A percentile compares a stretch with the other conserved stretches of the same genome.
Evolutionary conservation across 306 rosid genomes (phyloP).

Genomic region (Lathyrus oleraceus): DNA sequence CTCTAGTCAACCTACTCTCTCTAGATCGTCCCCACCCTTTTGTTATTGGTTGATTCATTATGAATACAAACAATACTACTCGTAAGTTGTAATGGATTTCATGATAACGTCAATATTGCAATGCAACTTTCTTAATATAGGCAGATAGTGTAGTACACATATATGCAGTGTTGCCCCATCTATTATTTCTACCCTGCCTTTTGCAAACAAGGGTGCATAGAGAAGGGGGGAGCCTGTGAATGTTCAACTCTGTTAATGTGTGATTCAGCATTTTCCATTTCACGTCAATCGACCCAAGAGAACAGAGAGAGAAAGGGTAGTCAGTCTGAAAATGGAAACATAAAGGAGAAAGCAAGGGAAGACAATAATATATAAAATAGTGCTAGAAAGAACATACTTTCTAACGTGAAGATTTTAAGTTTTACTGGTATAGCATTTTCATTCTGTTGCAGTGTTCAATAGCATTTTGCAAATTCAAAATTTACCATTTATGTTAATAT

Average conservation of each 20-base stretch:
- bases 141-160: neutral
- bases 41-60: neutral
- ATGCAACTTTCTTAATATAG: neutral
- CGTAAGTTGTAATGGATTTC: neutral
- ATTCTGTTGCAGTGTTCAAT: neutral
- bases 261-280: neutral
- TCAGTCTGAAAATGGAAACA: neutral
- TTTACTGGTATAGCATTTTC: neutral
- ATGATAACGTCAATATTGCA: neutral
- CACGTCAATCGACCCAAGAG: neutral
- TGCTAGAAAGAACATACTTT: no score
- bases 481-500: neutral
- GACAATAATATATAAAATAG: neutral
- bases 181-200: neutral
- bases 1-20: neutral
- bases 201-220: neutral
- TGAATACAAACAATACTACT: neutral
- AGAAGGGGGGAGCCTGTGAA: neutral
- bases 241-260: constrained; percentile 1
- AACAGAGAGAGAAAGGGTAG: neutral
- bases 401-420: no score
- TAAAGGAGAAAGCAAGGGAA: neutral
- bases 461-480: neutral
- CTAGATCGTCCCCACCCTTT: neutral
- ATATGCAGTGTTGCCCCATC: neutral